Evolutionary conservation across 192 early-diverging fungal genomes (phyloP).

Genomic region (Rhizophagus clarus): DNA sequence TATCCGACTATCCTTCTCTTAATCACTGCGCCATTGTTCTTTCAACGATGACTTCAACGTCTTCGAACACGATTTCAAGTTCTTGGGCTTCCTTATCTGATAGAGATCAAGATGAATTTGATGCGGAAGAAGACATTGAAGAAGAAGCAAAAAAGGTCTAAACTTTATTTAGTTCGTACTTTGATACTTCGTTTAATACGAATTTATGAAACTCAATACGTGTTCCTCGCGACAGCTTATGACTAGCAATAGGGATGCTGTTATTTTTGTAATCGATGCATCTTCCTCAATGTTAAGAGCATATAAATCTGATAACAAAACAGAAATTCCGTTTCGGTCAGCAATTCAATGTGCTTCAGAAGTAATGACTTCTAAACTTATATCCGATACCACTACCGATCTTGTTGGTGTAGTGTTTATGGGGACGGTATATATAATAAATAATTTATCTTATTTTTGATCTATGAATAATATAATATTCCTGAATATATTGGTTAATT

Average conservation of each 20-base stretch:
- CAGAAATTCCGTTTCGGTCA: constrained; percentile 37
- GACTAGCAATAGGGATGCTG: constrained; percentile 44
- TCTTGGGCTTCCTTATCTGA: too few species aligned
- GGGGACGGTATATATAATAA: constrained; percentile 46
- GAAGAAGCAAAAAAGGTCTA: neutral
- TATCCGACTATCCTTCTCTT: too few species aligned
- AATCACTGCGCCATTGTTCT: too few species aligned
- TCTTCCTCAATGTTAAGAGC: constrained; percentile 46
- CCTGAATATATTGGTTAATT: neutral
- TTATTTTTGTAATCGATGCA: constrained; percentile 56
- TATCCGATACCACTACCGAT: constrained; percentile 40
- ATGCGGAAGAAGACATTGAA: constrained; percentile 4
- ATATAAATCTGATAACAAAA: constrained; percentile 34
- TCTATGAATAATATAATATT: too few species aligned
- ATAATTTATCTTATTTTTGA: neutral
- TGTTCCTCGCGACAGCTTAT: constrained; percentile 1
- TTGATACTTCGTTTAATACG: neutral
- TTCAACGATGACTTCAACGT: too few species aligned
- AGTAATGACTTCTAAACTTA: constrained; percentile 49
- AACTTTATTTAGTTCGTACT: neutral
- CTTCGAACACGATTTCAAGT: too few species aligned
- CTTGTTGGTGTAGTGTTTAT: constrained; percentile 50
- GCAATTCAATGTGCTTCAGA: constrained; percentile 43
- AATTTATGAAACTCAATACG: neutral
- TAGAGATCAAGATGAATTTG: neutral